These are phyloP conservation scores for Scutellaria galericulata DNA, from an alignment of 257 asterid species.

Conservation along the genomic window DNA sequence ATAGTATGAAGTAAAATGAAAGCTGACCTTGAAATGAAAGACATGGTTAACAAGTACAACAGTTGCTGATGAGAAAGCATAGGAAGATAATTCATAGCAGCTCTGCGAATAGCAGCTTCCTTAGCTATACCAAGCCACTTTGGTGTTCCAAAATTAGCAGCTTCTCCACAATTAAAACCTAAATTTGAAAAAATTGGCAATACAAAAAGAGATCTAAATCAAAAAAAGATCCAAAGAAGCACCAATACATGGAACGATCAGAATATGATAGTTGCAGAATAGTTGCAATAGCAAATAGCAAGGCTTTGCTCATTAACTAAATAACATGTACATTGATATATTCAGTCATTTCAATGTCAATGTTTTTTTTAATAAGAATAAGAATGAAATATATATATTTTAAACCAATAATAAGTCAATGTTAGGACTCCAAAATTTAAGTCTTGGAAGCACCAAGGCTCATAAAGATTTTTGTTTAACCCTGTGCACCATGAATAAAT, in stretches of 20 bases:
- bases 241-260: neutral
- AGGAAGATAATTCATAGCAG: conserved; percentile 98
- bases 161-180: conserved; percentile 99
- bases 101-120: conserved; percentile 98
- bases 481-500: conserved; percentile 12
- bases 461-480: neutral
- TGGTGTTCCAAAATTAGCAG: conserved; percentile 97
- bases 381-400: neutral
- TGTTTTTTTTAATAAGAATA: too few relatives aligned
- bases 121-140: conserved; percentile 95
- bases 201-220: neutral
- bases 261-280: conserved; percentile 21
- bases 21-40: conserved; percentile 85
- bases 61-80: conserved; percentile 99
- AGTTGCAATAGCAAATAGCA: conserved; percentile 8
- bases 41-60: conserved; percentile 89
- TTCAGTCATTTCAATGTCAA: conserved; percentile 1
- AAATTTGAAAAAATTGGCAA: conserved; percentile 29
- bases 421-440: conserved; percentile 18
- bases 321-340: conserved; percentile 6
- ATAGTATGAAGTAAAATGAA: conserved; percentile 26
- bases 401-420: neutral
- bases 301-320: conserved; percentile 26
- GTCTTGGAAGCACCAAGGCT: conserved; percentile 20
- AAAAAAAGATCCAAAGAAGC: conserved; percentile 18